These are phyloP conservation scores for Lodderomyces orthopsilosis DNA, from an alignment of 1,139 yeast species.

Conservation along the genomic window DNA sequence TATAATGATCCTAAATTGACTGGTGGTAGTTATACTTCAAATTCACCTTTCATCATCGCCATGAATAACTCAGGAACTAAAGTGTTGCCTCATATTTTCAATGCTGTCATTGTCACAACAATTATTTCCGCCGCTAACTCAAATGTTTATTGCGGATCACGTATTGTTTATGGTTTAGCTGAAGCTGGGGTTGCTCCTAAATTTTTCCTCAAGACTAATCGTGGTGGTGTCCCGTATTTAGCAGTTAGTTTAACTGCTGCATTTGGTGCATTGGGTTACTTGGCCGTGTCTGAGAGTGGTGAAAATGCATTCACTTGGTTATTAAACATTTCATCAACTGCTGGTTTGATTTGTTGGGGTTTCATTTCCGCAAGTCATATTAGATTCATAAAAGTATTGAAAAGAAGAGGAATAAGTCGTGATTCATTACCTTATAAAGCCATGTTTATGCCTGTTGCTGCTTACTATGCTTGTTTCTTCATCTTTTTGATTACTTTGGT, in stretches of 20 bases:
- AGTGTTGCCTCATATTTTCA: constrained; percentile 67
- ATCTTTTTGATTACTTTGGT: constrained; percentile 56
- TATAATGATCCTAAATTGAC: constrained; percentile 55
- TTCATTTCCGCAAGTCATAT: constrained; percentile 64
- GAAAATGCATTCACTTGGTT: constrained; percentile 78
- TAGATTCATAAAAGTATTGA: constrained; percentile 63
- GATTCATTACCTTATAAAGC: constrained; percentile 71
- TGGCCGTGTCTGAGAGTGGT: constrained; percentile 64
- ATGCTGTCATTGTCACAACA: constrained; percentile 68
- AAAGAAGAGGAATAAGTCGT: constrained; percentile 57
- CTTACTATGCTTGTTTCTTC: constrained; percentile 55
- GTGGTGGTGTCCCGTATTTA: constrained; percentile 63
- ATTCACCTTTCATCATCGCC: constrained; percentile 56
- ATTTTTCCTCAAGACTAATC: constrained; percentile 49
- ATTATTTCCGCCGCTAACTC: constrained; percentile 80
- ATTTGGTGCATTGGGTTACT: constrained; percentile 65
- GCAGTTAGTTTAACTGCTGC: constrained; percentile 58
- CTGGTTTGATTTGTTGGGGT: constrained; percentile 75
- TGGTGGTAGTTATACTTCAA: constrained; percentile 30
- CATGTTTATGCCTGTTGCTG: constrained; percentile 58
- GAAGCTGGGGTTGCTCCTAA: constrained; percentile 61
- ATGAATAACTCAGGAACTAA: constrained; percentile 69
- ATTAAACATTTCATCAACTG: constrained; percentile 74
- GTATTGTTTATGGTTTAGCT: constrained; percentile 67
- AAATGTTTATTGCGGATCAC: constrained; percentile 75